Base-by-base conservation (phyloP, 352 stramenopile species). In the Phytophthora syringae region DNA sequence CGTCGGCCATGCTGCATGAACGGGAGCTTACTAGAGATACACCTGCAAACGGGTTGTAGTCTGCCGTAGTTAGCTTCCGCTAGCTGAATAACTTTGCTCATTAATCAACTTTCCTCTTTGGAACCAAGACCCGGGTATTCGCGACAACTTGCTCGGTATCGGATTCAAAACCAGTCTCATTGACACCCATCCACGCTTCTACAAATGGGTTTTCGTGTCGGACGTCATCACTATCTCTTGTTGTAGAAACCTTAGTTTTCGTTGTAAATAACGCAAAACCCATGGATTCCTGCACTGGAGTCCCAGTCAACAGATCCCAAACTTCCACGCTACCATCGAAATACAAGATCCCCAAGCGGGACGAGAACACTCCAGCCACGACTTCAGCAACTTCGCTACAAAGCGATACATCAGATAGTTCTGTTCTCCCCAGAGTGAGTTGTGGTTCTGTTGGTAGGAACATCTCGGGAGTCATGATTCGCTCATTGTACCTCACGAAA, bases 241-340 rank as follows among this genome's bases (percentile, higher is more conserved):
- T n/a, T 34, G 40, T 36, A 3, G 24, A 1, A n/a, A 16, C 20
- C 10, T 7, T n/a, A 30, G 36, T 47, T 34, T 58, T 63, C 16
- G 47, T 60, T 36, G 61, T 54, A 13, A 70, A 70, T 15, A 70
- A 47, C 3, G 64, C 61, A 13, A 20, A 5, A 12, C 47, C 39
- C 42, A 24, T 36, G 0, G 45, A 52, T 39, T 70, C 48, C 45
- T 50, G 49, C 7, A 27, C 15, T 18, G 42, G 25, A 16, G 13
- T 55, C 7, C 10, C 16, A 22, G 49, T 45, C 20, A 27, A 44
- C 0, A 62, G 13, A 1, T 55, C 36, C 55, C 56, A 71, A 27
- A 71, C 24, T 27, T 67, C 63, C 22, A 67, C 43, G 3, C 6
- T 45, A 13, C 63, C 63, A 52, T 71, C 63, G n/a, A 62, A 71